A percentile compares a stretch with the other conserved stretches of the same genome.
These are phyloP conservation scores for Penicillium cataractarum DNA, from an alignment of 495 filamentous ascomycete species.

Conservation along the genomic window DNA sequence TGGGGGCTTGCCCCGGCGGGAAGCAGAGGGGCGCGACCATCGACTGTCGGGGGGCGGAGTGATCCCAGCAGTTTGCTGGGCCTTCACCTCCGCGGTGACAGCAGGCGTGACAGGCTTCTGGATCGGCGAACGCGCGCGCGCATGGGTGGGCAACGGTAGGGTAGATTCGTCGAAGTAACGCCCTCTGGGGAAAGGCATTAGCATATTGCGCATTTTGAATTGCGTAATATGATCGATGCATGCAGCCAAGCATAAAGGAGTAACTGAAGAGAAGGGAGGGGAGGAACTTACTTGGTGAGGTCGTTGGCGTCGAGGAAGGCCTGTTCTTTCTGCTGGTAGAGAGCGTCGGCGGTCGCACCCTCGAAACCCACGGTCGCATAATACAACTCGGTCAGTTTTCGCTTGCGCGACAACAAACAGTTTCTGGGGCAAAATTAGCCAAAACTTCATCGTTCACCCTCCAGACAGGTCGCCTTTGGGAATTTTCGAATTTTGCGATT, in stretches of 20 bases:
- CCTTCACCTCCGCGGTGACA: constrained; percentile 21
- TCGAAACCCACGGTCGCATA: constrained; percentile 54
- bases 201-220: constrained; percentile 29
- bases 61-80: constrained; percentile 22
- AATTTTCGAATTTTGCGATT: constrained; percentile 23
- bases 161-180: constrained; percentile 71
- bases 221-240: constrained; percentile 18
- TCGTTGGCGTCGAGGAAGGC: constrained; percentile 75
- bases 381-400: constrained; percentile 82
- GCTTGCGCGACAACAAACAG: constrained; percentile 77
- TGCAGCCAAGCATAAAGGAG: constrained; percentile 8
- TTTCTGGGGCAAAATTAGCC: constrained; percentile 58
- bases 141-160: constrained; percentile 61
- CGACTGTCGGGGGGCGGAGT: constrained; percentile 26
- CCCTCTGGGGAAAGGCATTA: constrained; percentile 58
- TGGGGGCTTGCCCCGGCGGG: constrained; percentile 28
- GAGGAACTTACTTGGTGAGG: constrained; percentile 69
- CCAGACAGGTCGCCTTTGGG: constrained; percentile 17
- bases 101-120: constrained; percentile 31
- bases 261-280: constrained; percentile 15
- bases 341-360: constrained; percentile 60
- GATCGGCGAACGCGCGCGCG: constrained; percentile 32
- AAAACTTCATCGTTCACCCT: constrained; percentile 26
- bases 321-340: constrained; percentile 53
- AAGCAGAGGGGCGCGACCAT: constrained; percentile 25